Evolutionary conservation across 2,329 filamentous ascomycete species (phyloP), one percentile per base, ranked within the genome.

Genomic region (Epichloe hybrida): DNA sequence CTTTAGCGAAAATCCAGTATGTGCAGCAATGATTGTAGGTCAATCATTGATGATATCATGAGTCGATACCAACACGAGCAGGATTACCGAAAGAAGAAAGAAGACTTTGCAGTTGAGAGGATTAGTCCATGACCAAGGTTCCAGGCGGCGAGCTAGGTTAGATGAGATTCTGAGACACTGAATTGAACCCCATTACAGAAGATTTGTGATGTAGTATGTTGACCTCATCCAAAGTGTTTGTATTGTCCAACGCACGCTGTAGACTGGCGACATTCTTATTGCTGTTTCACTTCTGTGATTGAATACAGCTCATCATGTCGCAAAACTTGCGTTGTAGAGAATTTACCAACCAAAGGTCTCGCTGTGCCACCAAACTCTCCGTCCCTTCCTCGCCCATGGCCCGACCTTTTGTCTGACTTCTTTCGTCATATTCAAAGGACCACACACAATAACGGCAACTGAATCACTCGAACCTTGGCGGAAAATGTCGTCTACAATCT

Each of bases 361-460:
- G 49, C 82, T 78, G 66, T 88, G 84, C 71, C 79, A 88, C 74
- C 79, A 87, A 2, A 88, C 79, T 15, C 77, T 69, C 53, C 81
- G 73, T 2, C 85, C 86, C 58, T 70, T 77, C 55, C 64, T 66
- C 1, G 85, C 80, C 80, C 82, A 88, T 12, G 63, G 66, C 6
- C 79, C 76, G 1, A 88, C 77, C 51, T 74, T 69, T 21, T 58
- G 64, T 51, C 83, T 76, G 58, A 89, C 59, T 50, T 81, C 78
- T 41, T 67, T 69, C 2, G 74, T 79, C 79, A 93, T 80, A 40
- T 71, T 71, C 31, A 68, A 68, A 0, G 87, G 87, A 0, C 87
- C 87, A 63, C 87, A 93, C 13, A 88, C 82, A 9, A 91, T 60
- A 6, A 93, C 76, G 0, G 84, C 86, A 1, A 89, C 75, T 21